Evolutionary conservation across 352 stramenopile species (phyloP), one percentile per base, ranked within the genome.

Genomic region (Phytophthora crassamura): DNA sequence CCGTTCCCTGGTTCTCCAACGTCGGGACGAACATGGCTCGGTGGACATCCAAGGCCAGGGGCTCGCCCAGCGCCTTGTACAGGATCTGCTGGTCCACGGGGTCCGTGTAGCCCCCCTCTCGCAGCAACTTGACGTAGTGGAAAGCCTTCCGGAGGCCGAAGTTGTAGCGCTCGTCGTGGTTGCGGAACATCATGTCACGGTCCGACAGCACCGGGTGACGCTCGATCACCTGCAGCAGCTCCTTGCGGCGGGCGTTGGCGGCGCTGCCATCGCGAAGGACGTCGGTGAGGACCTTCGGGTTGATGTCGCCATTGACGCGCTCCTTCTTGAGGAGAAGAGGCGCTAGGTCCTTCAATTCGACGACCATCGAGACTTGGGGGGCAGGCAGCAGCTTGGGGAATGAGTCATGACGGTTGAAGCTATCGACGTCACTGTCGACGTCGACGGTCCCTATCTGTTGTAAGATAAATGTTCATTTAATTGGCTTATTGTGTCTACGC

Each of bases 101-200:
- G 30, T 75, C 62, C 1, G 45, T 56, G 41, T 69, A 68, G 8
- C 30, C 30, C 1, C 56, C 56, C 14, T 74, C 61, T n/a, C 58
- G 22, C 15, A 75, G 20, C 4, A 75, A 28, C 35, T 72, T 64
- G 0, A 64, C 50, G 56, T 65, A 75, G 50, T 72, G 32, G 47
- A 56, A 75, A 5, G 56, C 62, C 35, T 75, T 75, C 40, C 71
- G 61, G 25, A 75, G 39, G 7, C 67, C 67, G 28, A 71, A 68
- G 3, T 55, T 53, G 41, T 75, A 75, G 41, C 67, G 67, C 46
- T 75, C 61, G 11, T 54, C 61, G 41, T 75, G 67, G 39, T 72
- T 75, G 4, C 62, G 67, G 56, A 46, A 75, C 55, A 72, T 65
- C 61, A 75, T 65, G 28, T 75, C 47, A n/a, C 67, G 67, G 41